Evolutionary conservation across 768 basidiomycete genomes (phyloP).

Genomic region (Tylopilus rubrobrunneus): DNA sequence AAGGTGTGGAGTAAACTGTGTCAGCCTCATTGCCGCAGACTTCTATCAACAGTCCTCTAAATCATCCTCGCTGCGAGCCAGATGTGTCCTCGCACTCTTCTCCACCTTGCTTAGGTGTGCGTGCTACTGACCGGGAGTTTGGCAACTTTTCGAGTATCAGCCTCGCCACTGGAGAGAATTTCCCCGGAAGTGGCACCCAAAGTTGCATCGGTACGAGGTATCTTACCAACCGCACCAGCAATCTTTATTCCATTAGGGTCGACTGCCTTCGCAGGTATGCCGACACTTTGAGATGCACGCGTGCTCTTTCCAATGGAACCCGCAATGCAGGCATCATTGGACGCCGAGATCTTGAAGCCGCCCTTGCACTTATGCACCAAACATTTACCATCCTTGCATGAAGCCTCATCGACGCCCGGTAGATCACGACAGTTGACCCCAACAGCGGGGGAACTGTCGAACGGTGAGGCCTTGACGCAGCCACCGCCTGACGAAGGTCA

Average conservation of each 20-base stretch:
- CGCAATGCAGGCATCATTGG: constrained; percentile 14
- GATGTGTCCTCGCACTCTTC: no score
- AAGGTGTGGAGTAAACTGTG: no score
- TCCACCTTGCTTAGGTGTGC: no score
- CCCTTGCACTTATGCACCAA: constrained; percentile 24
- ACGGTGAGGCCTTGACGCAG: constrained; percentile 25
- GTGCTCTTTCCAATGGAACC: background rate
- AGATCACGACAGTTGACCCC: constrained; percentile 35
- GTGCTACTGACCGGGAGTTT: no score
- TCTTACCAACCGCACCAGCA: background rate
- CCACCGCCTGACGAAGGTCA: constrained; percentile 30
- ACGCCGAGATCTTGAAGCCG: constrained; percentile 14
- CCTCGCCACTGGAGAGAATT: no score
- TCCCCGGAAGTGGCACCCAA: background rate
- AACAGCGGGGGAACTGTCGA: constrained; percentile 5
- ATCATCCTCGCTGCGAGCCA: no score
- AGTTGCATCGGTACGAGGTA: background rate
- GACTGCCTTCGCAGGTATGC: background rate
- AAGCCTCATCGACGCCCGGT: constrained; percentile 25
- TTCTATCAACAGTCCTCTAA: no score
- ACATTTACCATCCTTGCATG: constrained; percentile 28
- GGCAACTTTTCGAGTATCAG: no score
- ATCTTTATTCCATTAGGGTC: background rate
- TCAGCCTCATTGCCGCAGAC: no score
- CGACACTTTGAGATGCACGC: background rate